Base-by-base conservation (phyloP, 257 asterid species). In the Ilex aquifolium region DNA sequence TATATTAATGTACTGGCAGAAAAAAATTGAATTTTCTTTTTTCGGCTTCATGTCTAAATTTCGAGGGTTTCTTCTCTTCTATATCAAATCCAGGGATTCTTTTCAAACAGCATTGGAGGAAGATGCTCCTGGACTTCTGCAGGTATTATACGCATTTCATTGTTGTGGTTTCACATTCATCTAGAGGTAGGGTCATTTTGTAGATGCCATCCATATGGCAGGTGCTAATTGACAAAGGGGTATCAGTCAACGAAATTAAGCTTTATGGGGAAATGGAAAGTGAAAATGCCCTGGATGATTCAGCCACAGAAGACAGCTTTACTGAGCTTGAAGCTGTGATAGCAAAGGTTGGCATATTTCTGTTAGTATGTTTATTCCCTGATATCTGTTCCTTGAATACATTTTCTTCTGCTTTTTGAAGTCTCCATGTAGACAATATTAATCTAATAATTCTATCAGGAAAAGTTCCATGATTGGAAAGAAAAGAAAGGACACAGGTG, bases 41-140 rank as follows among this genome's bases (percentile, higher is more conserved):
- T 63, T 13, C 57, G 10, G 57, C 52, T 32, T 46, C 59, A 14
- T 54, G 7, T 31, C 51, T 44, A 48, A 61, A 57, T 27, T 53
- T 61, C 44, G 54, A 64, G 21, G 15, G 32, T 32, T 79, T 30
- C 70, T 65, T 44, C 59, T 59, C 7, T 62, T 53, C 50, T 53
- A 59, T 57, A 61, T 70, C 69, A 68, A 69, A 65, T 80, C 61
- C 85, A 92, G 97, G 71, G 95, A 80, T 73, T 92, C 96, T 5
- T 70, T 89, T 79, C 91, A 85, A 81, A 79, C 76, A 69, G 99
- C 99, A 30, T 74, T 92, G 86, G 95, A 92, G 77, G 99, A 92
- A 80, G 99, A 92, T 83, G 96, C 97, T 65, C 99, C 99, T 67
- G 96, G 95, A 69, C 97, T 92, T 65, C 69, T 92, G 81, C 81